phyloP scores from a whole-genome alignment of 2,329 filamentous ascomycete species.

The Alternaria gansuensis region DNA sequence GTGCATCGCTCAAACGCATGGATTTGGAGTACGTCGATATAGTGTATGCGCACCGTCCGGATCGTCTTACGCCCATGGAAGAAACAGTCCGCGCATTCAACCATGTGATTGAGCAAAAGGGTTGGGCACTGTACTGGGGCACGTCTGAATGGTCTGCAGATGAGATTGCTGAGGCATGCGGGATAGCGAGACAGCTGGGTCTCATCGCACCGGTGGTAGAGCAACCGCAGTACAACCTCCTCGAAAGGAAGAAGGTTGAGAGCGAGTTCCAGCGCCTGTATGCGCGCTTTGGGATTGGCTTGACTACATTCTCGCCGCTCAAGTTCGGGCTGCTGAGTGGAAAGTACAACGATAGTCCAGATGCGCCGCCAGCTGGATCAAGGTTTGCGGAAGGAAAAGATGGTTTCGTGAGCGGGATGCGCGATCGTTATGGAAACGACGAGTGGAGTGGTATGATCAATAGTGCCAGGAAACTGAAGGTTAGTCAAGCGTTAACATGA shows the following conservation, averaged over 20 bases:
- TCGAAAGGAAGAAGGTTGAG: constrained; percentile 66
- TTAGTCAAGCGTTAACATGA: constrained; percentile 12
- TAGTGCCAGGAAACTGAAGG: constrained; percentile 61
- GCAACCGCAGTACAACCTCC: constrained; percentile 67
- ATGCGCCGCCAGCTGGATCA: constrained; percentile 66
- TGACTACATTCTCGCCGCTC: constrained; percentile 65
- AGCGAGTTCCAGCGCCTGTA: constrained; percentile 66
- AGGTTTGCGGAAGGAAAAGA: constrained; percentile 66
- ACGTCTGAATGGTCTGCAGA: constrained; percentile 67
- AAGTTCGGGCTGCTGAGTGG: constrained; percentile 66
- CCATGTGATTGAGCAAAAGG: constrained; percentile 70
- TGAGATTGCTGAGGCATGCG: constrained; percentile 68
- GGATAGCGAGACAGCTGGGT: constrained; percentile 68
- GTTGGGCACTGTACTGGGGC: constrained; percentile 73
- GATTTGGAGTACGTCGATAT: constrained; percentile 71
- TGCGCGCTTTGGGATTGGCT: constrained; percentile 63
- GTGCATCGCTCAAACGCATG: constrained; percentile 67
- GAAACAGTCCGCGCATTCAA: constrained; percentile 77
- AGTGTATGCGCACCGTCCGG: constrained; percentile 74
- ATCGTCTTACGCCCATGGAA: constrained; percentile 74
- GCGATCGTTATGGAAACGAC: constrained; percentile 58
- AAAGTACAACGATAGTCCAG: constrained; percentile 65
- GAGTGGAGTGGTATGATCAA: constrained; percentile 66
- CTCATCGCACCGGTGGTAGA: constrained; percentile 64
- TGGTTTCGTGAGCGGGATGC: constrained; percentile 62